Evolutionary conservation across 352 stramenopile genomes (phyloP), one percentile per base, ranked within the genome.

Genomic region (Proteromonas lacertae): DNA sequence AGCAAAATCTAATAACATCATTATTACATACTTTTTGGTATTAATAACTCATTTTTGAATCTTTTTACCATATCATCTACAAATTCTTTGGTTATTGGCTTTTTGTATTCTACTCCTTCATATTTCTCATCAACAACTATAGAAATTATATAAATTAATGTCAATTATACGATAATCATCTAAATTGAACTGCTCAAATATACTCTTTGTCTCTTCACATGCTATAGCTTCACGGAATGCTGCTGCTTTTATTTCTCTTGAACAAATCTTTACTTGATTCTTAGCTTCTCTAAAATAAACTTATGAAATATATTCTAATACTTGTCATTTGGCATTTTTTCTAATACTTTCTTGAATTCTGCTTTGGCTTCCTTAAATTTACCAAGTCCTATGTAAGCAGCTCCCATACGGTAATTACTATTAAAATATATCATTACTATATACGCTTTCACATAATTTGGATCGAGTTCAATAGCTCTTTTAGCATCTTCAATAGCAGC

Each of bases 371-470:
- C 0, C 16, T 33, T 36, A 4, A 35, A 13, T 14, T 55, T 55
- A 12, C 73, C 73, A 17, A 96, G 64, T 18, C 82, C 84, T 45
- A 92, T 75, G 31, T 95, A 63, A 19, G 86, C 84, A 34, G n/a
- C 74, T 88, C 12, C 74, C 88, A 44, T 79, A 60, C 8, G 83
- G 70, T 10, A 28, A 28, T 28, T 28, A 5, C 10, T 10, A 10
- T 28, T 5, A 10, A 10, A 28, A 28, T 28, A 5, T 10, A 10
- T 28, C 24, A 28, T 10, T 28, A 28, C 10, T 53, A 96, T 97
- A 54, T 96, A 97, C 4, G 52, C 77, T 64, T 98, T 98, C 32
- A 90, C 55, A 50, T 96, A 98, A 13, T 45, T 65, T 0, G 73
- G 51, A 38, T 97, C 82, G 3, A 91, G 43, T 32, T 19, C 26